phyloP scores from a whole-genome alignment of 805 yeast species.

The Nakazawaea ambrosiae region DNA sequence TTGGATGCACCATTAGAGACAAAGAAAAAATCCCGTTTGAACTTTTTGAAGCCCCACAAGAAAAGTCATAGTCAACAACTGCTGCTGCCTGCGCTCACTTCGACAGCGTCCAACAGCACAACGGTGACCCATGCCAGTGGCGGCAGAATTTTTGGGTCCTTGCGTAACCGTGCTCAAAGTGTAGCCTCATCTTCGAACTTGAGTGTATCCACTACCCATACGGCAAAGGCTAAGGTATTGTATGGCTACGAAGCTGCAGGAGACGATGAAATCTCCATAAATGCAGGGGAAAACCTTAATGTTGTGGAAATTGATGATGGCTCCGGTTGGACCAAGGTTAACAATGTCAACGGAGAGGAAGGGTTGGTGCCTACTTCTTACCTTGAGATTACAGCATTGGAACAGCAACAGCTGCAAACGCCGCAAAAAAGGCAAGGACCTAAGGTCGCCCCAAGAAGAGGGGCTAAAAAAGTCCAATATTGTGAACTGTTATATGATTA shows the following conservation, averaged over 20 bases:
- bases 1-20: slow-evolving; percentile 42
- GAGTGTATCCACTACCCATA: slow-evolving; percentile 5
- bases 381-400: slow-evolving; percentile 35
- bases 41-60: slow-evolving; percentile 18
- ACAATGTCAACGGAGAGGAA: slow-evolving; percentile 31
- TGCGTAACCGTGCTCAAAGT: slow-evolving; percentile 26
- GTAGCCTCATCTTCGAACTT: slow-evolving; percentile 14
- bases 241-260: slow-evolving; percentile 65
- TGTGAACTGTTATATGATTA: slow-evolving; percentile 72
- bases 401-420: slow-evolving; percentile 12
- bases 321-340: slow-evolving; percentile 82
- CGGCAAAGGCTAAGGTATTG: slow-evolving; percentile 41
- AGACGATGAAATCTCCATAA: slow-evolving; percentile 63
- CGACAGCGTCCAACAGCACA: slow-evolving; percentile 16
- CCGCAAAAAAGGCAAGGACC: slow-evolving; percentile 52
- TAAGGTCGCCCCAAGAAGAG: slow-evolving; percentile 71
- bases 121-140: slow-evolving; percentile 14
- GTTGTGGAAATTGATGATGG: slow-evolving; percentile 74
- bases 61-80: slow-evolving; percentile 5
- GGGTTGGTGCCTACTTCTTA: slow-evolving; percentile 90
- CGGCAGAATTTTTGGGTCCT: slow-evolving; percentile 29
- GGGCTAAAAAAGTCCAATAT: slow-evolving; percentile 53
- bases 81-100: slow-evolving; percentile 10
- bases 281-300: slow-evolving; percentile 52
- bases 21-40: slow-evolving; percentile 56